Evolutionary conservation across 140 eudicot genomes (phyloP).

Genomic region (Senecio squalidus): DNA sequence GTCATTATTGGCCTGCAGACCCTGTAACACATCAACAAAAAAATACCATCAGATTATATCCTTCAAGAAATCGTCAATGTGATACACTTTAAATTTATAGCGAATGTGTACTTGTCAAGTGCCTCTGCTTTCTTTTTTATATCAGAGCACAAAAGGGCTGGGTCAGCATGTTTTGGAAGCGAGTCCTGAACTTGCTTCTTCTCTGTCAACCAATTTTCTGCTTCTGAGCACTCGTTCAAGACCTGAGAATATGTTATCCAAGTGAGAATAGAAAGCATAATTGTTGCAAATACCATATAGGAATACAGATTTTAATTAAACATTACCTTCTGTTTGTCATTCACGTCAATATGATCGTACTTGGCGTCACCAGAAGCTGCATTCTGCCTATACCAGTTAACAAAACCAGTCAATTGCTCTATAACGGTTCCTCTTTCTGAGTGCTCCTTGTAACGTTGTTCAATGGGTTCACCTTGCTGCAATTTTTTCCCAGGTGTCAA

Average conservation of each 20-base stretch:
- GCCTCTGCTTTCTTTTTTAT: conserved; percentile 71
- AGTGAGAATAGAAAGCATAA: not conserved
- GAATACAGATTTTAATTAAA: not conserved
- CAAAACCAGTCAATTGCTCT: conserved; percentile 41
- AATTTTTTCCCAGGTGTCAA: not conserved
- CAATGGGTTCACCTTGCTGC: conserved; percentile 93
- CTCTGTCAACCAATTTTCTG: conserved; percentile 84
- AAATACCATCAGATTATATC: not conserved
- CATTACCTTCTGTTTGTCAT: conserved; percentile 75
- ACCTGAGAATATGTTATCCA: conserved; percentile 33
- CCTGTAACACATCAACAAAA: conserved; percentile 33
- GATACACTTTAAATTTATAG: not conserved
- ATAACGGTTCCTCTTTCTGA: conserved; percentile 55
- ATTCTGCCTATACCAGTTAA: conserved; percentile 73
- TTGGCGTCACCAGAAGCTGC: conserved; percentile 69
- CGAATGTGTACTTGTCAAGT: conserved; percentile 54
- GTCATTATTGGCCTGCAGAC: conserved; percentile 76
- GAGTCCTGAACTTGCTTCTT: conserved; percentile 65
- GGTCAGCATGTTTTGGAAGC: conserved; percentile 66
- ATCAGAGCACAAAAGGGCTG: conserved; percentile 70
- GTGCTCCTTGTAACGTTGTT: conserved; percentile 76
- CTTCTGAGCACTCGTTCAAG: conserved; percentile 72
- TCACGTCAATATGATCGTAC: conserved; percentile 79
- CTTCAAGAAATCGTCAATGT: not conserved
- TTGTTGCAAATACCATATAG: not conserved